Evolutionary conservation across 345 rosid genomes (phyloP).

Genomic region (Gossypium herbaceum): DNA sequence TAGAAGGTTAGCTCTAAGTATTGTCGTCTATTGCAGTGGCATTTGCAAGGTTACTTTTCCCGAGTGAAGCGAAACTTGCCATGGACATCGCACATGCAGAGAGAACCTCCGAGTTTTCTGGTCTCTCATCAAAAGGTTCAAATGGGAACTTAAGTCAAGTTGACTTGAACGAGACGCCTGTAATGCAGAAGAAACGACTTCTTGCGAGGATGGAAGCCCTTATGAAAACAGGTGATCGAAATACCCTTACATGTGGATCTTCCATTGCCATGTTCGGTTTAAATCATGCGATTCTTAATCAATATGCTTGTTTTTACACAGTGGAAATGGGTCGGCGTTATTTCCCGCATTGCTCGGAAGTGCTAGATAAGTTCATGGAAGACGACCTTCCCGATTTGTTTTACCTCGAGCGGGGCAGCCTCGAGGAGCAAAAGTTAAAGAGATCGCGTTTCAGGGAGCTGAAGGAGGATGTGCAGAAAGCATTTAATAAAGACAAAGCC

Average conservation of each 20-base stretch:
- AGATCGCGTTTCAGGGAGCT: slow-evolving; percentile 73
- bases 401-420: slow-evolving; percentile 62
- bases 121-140: slow-evolving; percentile 51
- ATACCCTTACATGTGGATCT: not conserved
- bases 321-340: slow-evolving; percentile 83
- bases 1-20: not conserved
- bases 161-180: slow-evolving; percentile 88
- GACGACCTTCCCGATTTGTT: slow-evolving; percentile 87
- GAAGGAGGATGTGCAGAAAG: slow-evolving; percentile 74
- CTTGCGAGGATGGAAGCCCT: slow-evolving; percentile 73
- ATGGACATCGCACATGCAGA: slow-evolving; percentile 82
- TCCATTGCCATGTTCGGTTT: not conserved
- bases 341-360: slow-evolving; percentile 84
- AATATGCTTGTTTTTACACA: slow-evolving; percentile 27
- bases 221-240: slow-evolving; percentile 70
- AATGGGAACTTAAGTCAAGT: slow-evolving; percentile 71
- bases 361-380: slow-evolving; percentile 92
- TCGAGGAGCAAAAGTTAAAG: slow-evolving; percentile 58
- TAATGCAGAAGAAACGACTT: slow-evolving; percentile 59
- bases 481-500: slow-evolving; percentile 81
- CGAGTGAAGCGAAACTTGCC: slow-evolving; percentile 88
- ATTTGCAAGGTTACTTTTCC: slow-evolving; percentile 79
- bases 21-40: slow-evolving; percentile 54
- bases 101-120: slow-evolving; percentile 63
- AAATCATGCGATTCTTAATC: not conserved